phyloP scores from a whole-genome alignment of 2,329 filamentous ascomycete species.

The Talaromyces verruculosus region DNA sequence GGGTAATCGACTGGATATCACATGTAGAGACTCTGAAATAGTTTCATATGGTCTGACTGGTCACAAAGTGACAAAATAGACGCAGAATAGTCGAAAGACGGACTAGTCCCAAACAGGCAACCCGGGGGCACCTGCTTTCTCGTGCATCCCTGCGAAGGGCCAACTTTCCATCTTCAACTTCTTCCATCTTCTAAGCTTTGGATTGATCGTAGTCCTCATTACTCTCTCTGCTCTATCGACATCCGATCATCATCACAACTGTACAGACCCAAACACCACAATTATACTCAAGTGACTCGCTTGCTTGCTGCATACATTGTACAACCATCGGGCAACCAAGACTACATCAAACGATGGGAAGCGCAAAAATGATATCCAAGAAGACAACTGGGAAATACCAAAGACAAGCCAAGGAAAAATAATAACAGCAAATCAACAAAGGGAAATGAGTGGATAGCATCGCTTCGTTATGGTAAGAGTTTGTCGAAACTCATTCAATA shows the following conservation, averaged over 20 bases:
- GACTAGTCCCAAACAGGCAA: background rate
- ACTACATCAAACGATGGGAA: background rate
- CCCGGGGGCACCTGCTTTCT: background rate
- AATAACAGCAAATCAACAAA: background rate
- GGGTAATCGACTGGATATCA: background rate
- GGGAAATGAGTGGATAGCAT: slow-evolving; percentile 10
- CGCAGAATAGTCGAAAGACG: background rate
- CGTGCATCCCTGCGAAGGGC: slow-evolving; percentile 4
- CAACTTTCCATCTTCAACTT: background rate
- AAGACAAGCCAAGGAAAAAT: background rate
- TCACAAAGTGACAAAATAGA: background rate
- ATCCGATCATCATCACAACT: slow-evolving; percentile 1
- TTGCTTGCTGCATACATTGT: slow-evolving; percentile 6
- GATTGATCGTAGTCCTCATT: slow-evolving; percentile 7
- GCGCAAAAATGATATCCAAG: background rate
- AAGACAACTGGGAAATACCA: background rate
- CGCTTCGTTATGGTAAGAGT: slow-evolving; percentile 8
- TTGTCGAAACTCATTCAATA: background rate
- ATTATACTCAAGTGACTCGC: background rate
- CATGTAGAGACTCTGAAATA: background rate
- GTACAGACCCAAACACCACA: slow-evolving; percentile 5
- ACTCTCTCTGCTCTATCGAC: slow-evolving; percentile 5
- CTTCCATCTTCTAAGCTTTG: background rate
- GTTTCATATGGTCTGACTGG: background rate
- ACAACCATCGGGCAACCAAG: background rate